These are phyloP conservation scores for Cicer bijugum DNA, from an alignment of 306 rosid genomes.

Conservation along the genomic window DNA sequence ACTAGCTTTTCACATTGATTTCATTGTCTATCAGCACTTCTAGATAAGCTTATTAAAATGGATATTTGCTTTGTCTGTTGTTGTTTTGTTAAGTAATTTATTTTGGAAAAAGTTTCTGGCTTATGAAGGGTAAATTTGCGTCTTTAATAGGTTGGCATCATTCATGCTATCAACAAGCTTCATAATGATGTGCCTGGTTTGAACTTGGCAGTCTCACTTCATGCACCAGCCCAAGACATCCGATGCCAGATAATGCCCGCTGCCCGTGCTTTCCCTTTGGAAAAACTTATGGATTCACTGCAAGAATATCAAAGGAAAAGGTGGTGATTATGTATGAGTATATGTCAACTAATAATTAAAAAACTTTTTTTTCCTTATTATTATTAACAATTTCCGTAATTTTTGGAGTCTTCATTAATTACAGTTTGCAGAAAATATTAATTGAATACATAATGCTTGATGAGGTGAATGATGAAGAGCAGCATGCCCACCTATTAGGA, in stretches of 20 bases:
- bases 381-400: constrained; percentile 21
- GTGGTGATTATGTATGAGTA: constrained; percentile 41
- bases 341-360: too few relatives aligned
- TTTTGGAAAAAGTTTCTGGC: constrained; percentile 9
- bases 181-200: constrained; percentile 87
- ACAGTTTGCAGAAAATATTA: constrained; percentile 85
- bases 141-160: constrained; percentile 77
- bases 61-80: constrained; percentile 19
- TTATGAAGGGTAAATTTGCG: constrained; percentile 41
- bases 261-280: constrained; percentile 93
- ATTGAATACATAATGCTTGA: constrained; percentile 98
- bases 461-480: constrained; percentile 90
- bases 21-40: background rate
- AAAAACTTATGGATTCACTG: constrained; percentile 83
- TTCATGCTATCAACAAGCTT: constrained; percentile 90
- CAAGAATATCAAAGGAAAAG: constrained; percentile 81
- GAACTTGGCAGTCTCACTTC: constrained; percentile 95
- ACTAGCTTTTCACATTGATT: background rate
- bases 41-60: background rate
- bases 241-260: constrained; percentile 99
- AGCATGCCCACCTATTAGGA: constrained; percentile 87
- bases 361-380: background rate
- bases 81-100: constrained; percentile 2
- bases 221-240: constrained; percentile 90
- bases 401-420: constrained; percentile 31